Evolutionary conservation across 345 rosid species (phyloP), one percentile per base, ranked within the genome.

Genomic region (Xanthoceras sorbifolium): DNA sequence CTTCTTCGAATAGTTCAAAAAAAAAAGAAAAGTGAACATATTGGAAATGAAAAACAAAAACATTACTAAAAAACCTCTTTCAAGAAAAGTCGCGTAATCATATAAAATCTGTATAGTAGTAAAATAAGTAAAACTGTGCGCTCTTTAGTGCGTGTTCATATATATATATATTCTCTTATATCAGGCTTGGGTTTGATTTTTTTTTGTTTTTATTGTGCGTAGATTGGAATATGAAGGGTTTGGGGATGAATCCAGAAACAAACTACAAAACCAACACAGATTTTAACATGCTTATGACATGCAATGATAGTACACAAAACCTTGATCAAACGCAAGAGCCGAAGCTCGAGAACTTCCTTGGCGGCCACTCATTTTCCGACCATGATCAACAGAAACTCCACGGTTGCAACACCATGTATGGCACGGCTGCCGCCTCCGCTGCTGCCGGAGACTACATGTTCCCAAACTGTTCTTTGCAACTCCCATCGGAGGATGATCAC

Each of bases 261-360:
- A 72, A 64, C 71, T 76, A 79, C 81, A 78, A 65, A 57, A 81
- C 74, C 29, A 44, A 64, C 32, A 69, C 84, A 42, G 84, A 76
- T 55, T 50, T 81, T 34, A 36, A 79, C 15, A 80, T 84, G 85
- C 29, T 80, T 38, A 71, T 80, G 82, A 84, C 84, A 82, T 83
- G 89, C 93, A 87, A 80, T 74, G 14, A 48, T 23, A 57, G 9
- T 18, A 69, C 9, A 76, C 26, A 70, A 79, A 76, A 79, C 76
- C 38, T 74, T 79, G 81, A 57, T 14, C 80, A 78, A 66, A 77
- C 50, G 18, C 86, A 81, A 75, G 89, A 80, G 73, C 94, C 93
- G 3, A 93, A 93, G 80, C 93, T 92, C 12, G 97, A 93, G 74
- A 90, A 92, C 82, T 94, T 94, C 83, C 86, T 92, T 1, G 94